Evolutionary conservation across 192 early-diverging fungal species (phyloP).

Genomic region (Rhizophagus clarus): DNA sequence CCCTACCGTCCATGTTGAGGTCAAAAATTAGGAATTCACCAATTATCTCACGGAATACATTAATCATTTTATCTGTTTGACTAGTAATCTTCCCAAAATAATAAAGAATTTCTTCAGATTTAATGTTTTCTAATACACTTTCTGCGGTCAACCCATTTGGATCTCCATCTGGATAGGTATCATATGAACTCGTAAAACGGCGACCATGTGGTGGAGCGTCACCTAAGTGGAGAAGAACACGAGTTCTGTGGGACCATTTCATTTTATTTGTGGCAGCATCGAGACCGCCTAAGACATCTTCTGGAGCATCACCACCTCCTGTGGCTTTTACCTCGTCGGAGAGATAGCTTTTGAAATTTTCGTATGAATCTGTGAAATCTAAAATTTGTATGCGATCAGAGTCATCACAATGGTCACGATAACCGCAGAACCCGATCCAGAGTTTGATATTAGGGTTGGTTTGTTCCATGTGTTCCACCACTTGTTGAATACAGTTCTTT

Average conservation of each 20-base stretch:
- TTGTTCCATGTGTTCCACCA: not conserved
- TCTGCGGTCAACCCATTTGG: slow-evolving; percentile 29
- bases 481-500: slow-evolving; percentile 17
- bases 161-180: slow-evolving; percentile 28
- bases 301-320: slow-evolving; percentile 24
- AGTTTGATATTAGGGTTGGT: slow-evolving; percentile 4
- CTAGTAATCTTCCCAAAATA: slow-evolving; percentile 8
- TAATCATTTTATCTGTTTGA: slow-evolving; percentile 7
- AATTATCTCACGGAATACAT: too few species aligned
- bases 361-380: not conserved
- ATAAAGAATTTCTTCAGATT: too few species aligned
- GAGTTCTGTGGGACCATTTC: not conserved
- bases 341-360: not conserved
- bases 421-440: not conserved
- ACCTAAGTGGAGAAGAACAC: slow-evolving; percentile 20
- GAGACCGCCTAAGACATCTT: slow-evolving; percentile 31
- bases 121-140: not conserved
- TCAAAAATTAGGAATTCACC: not conserved
- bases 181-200: not conserved
- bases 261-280: not conserved
- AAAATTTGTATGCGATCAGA: not conserved
- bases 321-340: not conserved
- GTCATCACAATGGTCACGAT: slow-evolving; percentile 17
- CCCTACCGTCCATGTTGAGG: not conserved
- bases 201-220: slow-evolving; percentile 24